phyloP scores from a whole-genome alignment of 208 protist genomes.

The Leishmania aethiopica region DNA sequence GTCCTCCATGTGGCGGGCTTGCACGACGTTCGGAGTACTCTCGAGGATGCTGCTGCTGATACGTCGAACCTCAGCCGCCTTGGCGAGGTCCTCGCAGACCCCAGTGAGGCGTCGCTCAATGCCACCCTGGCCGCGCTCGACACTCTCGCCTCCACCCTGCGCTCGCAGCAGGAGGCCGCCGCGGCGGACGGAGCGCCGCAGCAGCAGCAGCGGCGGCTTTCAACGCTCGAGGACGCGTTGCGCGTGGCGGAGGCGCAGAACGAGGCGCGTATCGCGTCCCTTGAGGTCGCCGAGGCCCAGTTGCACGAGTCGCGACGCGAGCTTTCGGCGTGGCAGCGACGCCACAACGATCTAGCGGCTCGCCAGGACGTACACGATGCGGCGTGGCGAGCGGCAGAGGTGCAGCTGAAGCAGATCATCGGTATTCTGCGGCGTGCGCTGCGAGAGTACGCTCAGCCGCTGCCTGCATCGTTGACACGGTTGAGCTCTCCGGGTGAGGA shows the following conservation, averaged over 20 bases:
- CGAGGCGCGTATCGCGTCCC: background rate
- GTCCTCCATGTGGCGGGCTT: background rate
- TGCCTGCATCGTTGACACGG: background rate
- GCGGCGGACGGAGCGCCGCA: background rate
- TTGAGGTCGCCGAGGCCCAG: slow-evolving; percentile 16
- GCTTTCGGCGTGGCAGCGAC: slow-evolving; percentile 14
- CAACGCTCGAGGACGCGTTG: slow-evolving; percentile 16
- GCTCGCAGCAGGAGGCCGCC: background rate
- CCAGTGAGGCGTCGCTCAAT: background rate
- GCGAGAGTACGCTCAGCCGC: slow-evolving; percentile 5
- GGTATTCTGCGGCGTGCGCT: slow-evolving; percentile 2
- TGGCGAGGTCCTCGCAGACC: background rate
- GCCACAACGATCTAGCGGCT: background rate
- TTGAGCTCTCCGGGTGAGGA: background rate
- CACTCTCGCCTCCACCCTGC: background rate
- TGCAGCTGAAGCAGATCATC: background rate
- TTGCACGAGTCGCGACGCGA: slow-evolving; percentile 1
- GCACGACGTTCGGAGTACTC: background rate
- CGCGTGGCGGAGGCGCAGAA: slow-evolving; percentile 9
- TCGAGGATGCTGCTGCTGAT: background rate
- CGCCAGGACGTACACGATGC: slow-evolving; percentile 4
- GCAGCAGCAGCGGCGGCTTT: background rate
- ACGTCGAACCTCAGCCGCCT: background rate
- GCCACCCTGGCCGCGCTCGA: background rate
- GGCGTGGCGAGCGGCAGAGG: background rate